Evolutionary conservation across 495 filamentous ascomycete species (phyloP), one percentile per base, ranked within the genome.

Genomic region (Penicillium taxi): DNA sequence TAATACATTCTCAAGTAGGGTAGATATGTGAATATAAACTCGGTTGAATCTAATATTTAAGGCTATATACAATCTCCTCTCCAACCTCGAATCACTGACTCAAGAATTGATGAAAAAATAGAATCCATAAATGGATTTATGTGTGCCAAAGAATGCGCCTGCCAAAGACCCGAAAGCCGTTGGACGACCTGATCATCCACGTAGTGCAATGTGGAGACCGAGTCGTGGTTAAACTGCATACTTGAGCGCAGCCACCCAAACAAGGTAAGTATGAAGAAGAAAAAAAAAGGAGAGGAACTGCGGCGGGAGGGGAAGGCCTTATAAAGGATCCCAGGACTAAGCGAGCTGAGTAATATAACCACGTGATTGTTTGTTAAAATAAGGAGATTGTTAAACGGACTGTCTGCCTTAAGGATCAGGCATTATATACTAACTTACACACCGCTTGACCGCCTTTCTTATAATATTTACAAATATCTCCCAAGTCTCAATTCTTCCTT

Each of bases 181-280:
- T 75, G 66, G 74, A 76, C 67, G 52, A 58, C 64, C 63, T 66
- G 70, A 54, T 72, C 63, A 70, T 58, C 74, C 77, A 62, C 76
- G 74, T 49, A 79, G 78, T 79, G 74, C 76, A 74, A 80, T 81
- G 75, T 68, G 80, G 73, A 73, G 59, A 74, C 78, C 70, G 69
- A 70, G 60, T 58, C 59, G 66, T 77, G 67, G 68, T 63, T n/a
- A 63, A 48, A 56, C 71, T 60, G 68, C 63, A 62, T 73, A 75
- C 63, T 60, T 81, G 77, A 81, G 64, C 76, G 64, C 67, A 59
- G 66, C 59, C 63, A 63, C 67, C 66, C 68, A 73, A 71, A 75
- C 73, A 80, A 81, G 76, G 77, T 82, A 82, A 80, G 75, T 80
- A 81, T 81, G 74, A 78, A 72, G 72, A 78, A 72, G 55, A 63